Base-by-base conservation (phyloP, 495 filamentous ascomycete genomes). In the Penicillium odoratum region DNA sequence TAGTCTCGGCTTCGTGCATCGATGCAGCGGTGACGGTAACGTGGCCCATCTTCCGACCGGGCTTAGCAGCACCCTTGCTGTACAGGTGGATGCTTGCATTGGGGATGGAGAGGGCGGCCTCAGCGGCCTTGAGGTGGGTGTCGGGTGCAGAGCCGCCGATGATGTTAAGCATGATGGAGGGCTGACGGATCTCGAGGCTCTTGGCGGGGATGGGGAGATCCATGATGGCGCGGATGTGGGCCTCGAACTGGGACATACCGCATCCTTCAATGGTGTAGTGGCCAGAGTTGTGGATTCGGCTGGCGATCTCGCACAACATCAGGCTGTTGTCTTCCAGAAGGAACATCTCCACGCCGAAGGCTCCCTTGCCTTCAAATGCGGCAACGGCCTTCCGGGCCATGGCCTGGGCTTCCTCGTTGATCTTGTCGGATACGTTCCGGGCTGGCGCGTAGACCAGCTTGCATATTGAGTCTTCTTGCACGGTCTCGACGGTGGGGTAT, bases 331-430 rank as follows among this genome's bases (percentile, higher is more conserved):
- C 85, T 45, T 87, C 75, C n/a, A 95, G 82, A 7, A 97, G 78
- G 72, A 98, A 98, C 87, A 98, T 90, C 73, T 98, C 94, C 0
- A 98, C 93, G 0, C 93, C 94, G 72, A 97, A 98, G 33, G 96
- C 88, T 56, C 94, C 94, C 61, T 93, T 88, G 48, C 94, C 94
- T 76, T 86, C 85, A 59, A 98, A 88, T 9, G 83, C 85, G 44
- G 81, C 82, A 51, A 97, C 84, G 18, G 93, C 93, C 55, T 86
- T 85, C 57, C 86, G 81, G 26, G 93, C 94, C 9, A 97, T 75
- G 18, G 87, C 80, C 67, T 91, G 88, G 3, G 93, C 93, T 53
- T 81, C 68, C 60, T 83, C 73, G 55, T 82, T 82, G 55, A 87
- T 80, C 3, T 72, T 69, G 3, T 82, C 76, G 7, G 84, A 73